Evolutionary conservation across 805 yeast species (phyloP).

Genomic region (Wickerhamomyces subpelliculosus): DNA sequence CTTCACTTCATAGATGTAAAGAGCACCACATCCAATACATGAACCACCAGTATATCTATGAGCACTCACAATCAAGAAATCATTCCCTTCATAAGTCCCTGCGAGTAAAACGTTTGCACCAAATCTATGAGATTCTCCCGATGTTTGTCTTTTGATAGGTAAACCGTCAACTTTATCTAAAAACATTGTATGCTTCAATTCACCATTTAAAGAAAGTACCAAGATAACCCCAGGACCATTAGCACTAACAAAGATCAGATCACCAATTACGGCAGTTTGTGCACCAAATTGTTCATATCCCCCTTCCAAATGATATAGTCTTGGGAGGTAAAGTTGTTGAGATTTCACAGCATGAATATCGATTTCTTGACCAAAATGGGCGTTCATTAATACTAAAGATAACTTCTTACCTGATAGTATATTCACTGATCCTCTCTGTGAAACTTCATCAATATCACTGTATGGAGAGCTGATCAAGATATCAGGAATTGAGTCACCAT

Average conservation of each 20-base stretch:
- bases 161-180: conserved; percentile 19
- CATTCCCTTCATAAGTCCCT: conserved; percentile 15
- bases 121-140: conserved; percentile 11
- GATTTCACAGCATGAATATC: conserved; percentile 5
- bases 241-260: conserved; percentile 28
- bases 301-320: conserved; percentile 4
- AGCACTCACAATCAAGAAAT: conserved; percentile 25
- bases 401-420: conserved; percentile 25
- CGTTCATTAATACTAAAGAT: conserved; percentile 4
- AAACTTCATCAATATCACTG: conserved; percentile 24
- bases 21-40: conserved; percentile 35
- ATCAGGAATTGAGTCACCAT: conserved; percentile 33
- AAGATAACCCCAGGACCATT: conserved; percentile 32
- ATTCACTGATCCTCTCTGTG: conserved; percentile 31
- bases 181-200: conserved; percentile 10
- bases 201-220: conserved; percentile 22
- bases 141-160: conserved; percentile 8
- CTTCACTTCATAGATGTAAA: conserved; percentile 23
- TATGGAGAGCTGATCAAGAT: conserved; percentile 39
- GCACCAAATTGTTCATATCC: conserved; percentile 39
- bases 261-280: conserved; percentile 21
- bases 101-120: conserved; percentile 10
- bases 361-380: conserved; percentile 1
- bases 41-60: conserved; percentile 20
- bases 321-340: conserved; percentile 12